phyloP scores from a whole-genome alignment of 345 rosid genomes.

The Gossypium stocksii region DNA sequence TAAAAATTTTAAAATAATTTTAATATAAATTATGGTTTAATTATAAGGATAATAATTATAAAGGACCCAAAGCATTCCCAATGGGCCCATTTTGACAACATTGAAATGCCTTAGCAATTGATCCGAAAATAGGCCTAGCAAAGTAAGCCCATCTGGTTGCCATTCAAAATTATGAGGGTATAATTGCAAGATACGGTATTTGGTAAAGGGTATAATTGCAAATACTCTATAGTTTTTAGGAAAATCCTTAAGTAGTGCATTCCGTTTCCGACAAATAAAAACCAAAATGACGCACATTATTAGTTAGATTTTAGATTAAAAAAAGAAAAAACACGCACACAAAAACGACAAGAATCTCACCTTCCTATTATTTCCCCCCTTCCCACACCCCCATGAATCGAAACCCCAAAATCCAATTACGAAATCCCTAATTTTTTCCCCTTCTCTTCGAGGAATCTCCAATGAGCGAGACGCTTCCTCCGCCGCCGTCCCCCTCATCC shows the following conservation, averaged over 20 bases:
- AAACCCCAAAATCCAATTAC: background rate
- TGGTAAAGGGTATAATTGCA: background rate
- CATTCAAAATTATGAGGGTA: background rate
- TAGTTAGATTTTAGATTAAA: too few species aligned
- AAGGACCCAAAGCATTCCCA: background rate
- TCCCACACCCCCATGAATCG: background rate
- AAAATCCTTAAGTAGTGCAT: background rate
- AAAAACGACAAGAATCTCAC: background rate
- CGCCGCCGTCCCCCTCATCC: constrained; percentile 42
- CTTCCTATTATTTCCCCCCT: background rate
- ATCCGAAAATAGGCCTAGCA: background rate
- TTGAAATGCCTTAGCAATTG: background rate
- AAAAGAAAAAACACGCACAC: too few species aligned
- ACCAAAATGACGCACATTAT: background rate
- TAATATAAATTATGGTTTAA: too few species aligned
- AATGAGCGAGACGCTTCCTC: constrained; percentile 24
- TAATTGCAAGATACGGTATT: background rate
- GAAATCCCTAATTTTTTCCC: constrained; percentile 5
- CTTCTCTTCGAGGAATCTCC: background rate
- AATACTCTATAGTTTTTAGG: too few species aligned
- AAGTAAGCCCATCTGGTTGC: too few species aligned
- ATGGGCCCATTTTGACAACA: background rate
- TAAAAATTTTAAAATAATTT: too few species aligned
- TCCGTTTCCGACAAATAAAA: background rate
- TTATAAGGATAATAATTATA: too few species aligned